Evolutionary conservation across 441 rosid genomes (phyloP).

Genomic region (Erodium trifolium): DNA sequence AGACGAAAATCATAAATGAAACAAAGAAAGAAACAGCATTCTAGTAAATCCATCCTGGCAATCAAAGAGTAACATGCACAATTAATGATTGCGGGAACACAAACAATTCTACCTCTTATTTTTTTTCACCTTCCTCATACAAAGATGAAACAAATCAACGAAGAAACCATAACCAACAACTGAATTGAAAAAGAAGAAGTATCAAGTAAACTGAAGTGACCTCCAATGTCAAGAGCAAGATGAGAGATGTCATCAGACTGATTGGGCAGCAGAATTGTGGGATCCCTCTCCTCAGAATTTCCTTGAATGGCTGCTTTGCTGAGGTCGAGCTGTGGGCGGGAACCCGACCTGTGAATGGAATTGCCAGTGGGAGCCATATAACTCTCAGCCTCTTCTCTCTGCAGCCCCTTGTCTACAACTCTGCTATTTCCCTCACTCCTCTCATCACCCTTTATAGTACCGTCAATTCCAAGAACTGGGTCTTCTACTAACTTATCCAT

Average conservation of each 20-base stretch:
- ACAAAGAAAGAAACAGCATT: background rate
- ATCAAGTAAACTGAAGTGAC: slow-evolving; percentile 24
- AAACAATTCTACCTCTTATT: background rate
- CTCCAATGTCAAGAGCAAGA: slow-evolving; percentile 96
- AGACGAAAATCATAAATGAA: background rate
- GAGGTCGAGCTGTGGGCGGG: slow-evolving; percentile 91
- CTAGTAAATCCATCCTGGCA: background rate
- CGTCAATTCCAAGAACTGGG: slow-evolving; percentile 43
- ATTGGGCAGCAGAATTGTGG: slow-evolving; percentile 90
- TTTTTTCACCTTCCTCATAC: background rate
- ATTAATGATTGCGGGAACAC: background rate
- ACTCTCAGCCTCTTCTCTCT: slow-evolving; percentile 31
- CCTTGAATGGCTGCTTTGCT: slow-evolving; percentile 98
- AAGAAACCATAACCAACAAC: background rate
- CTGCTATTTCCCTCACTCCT: slow-evolving; percentile 14
- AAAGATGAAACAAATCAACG: background rate
- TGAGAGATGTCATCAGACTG: slow-evolving; percentile 97
- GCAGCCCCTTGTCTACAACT: slow-evolving; percentile 18
- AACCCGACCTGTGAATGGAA: slow-evolving; percentile 82
- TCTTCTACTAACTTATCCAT: slow-evolving; percentile 53
- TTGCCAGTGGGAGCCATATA: slow-evolving; percentile 59
- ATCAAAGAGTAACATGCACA: background rate
- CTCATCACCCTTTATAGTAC: slow-evolving; percentile 14
- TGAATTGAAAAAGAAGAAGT: background rate
- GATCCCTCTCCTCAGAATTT: slow-evolving; percentile 78